phyloP scores from a whole-genome alignment of 139 green algal species.

The Coelastrella sp. region DNA sequence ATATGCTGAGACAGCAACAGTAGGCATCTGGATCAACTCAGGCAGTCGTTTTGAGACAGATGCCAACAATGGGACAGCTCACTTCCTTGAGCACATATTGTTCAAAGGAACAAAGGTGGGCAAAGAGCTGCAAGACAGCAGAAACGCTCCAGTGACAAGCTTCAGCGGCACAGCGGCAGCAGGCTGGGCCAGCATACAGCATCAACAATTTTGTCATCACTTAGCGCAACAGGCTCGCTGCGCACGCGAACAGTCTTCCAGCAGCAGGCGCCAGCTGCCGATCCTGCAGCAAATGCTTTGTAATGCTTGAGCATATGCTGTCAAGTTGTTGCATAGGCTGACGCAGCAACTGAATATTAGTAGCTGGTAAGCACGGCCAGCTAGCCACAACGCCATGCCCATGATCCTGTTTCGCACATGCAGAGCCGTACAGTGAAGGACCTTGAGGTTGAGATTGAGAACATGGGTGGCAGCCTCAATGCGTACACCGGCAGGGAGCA shows the following conservation, averaged over 20 bases:
- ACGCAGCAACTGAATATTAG: too few species aligned
- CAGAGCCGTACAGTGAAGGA: constrained; percentile 85
- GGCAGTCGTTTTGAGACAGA: constrained; percentile 95
- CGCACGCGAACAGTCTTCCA: too few species aligned
- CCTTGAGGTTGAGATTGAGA: constrained; percentile 98
- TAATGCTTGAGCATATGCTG: too few species aligned
- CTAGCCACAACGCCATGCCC: too few species aligned
- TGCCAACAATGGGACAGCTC: constrained; percentile 94
- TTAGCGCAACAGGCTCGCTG: too few species aligned
- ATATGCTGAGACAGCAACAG: constrained; percentile 90
- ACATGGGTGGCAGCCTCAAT: constrained; percentile 98
- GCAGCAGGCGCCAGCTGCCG: too few species aligned
- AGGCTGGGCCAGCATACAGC: background rate
- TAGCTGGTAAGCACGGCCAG: too few species aligned
- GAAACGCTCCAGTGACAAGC: background rate
- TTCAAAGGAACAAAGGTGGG: constrained; percentile 97
- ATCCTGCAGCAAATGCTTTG: too few species aligned
- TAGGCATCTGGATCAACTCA: constrained; percentile 99
- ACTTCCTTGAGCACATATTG: constrained; percentile 99
- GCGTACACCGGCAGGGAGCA: constrained; percentile 98
- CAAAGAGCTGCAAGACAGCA: background rate
- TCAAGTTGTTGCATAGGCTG: too few species aligned
- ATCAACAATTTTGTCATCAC: too few species aligned
- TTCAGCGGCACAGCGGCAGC: background rate
- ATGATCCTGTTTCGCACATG: background rate